Percentiles rank a stretch among this genome's conserved stretches.
phyloP scores from a whole-genome alignment of 2,329 filamentous ascomycete genomes.

The Colletotrichum shisoi region DNA sequence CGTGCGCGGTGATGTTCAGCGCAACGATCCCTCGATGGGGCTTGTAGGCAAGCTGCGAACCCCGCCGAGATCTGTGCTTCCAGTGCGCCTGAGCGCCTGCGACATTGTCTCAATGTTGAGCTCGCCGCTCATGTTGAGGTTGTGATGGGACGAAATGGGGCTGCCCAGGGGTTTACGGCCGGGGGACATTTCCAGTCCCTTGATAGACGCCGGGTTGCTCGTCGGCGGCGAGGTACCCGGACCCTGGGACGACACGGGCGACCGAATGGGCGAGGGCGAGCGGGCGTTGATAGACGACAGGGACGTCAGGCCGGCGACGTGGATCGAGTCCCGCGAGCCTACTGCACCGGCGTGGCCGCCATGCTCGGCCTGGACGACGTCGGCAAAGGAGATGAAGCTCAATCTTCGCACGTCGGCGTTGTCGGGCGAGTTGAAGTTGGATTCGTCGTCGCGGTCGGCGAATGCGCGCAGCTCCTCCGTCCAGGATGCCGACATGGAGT shows the following conservation, averaged over 20 bases:
- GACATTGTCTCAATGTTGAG: conserved; percentile 93
- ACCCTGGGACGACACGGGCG: conserved; percentile 76
- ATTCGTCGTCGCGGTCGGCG: conserved; percentile 67
- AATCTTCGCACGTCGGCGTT: conserved; percentile 80
- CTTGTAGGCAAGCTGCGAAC: conserved; percentile 66
- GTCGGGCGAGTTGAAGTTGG: conserved; percentile 81
- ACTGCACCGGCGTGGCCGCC: conserved; percentile 60
- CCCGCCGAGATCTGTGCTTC: conserved; percentile 76
- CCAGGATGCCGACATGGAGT: conserved; percentile 59
- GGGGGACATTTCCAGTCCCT: conserved; percentile 76
- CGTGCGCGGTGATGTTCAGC: neutral
- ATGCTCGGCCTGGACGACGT: conserved; percentile 89
- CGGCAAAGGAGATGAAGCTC: conserved; percentile 96
- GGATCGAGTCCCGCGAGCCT: conserved; percentile 72
- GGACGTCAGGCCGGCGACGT: conserved; percentile 72
- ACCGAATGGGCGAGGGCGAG: conserved; percentile 82
- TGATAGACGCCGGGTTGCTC: conserved; percentile 77
- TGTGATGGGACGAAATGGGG: conserved; percentile 64
- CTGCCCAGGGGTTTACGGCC: conserved; percentile 68
- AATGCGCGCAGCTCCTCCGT: conserved; percentile 66
- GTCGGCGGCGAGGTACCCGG: conserved; percentile 74
- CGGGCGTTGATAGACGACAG: conserved; percentile 65
- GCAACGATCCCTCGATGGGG: conserved; percentile 57
- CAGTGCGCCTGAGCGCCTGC: conserved; percentile 84
- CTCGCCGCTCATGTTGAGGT: conserved; percentile 67